Evolutionary conservation across 2,329 filamentous ascomycete genomes (phyloP).

Genomic region (Fusarium burgessii): DNA sequence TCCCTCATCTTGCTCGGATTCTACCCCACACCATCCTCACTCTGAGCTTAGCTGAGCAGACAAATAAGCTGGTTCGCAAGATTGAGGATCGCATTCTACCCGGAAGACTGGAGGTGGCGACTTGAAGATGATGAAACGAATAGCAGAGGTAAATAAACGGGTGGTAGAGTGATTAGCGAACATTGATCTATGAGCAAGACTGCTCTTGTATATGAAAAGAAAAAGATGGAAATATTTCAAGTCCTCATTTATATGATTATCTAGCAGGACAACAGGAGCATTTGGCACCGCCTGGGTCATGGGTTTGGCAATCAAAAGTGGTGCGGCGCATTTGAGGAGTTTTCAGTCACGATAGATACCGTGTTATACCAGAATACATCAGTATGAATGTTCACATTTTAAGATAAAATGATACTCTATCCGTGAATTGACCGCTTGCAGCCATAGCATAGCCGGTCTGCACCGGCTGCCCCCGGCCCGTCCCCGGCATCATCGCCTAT

Average conservation of each 20-base stretch:
- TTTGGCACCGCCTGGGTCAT: constrained; percentile 38
- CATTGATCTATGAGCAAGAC: constrained; percentile 20
- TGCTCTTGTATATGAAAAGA: constrained; percentile 30
- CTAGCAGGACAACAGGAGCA: constrained; percentile 34
- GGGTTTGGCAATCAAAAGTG: constrained; percentile 44
- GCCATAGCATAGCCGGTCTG: constrained; percentile 73
- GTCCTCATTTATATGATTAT: constrained; percentile 24
- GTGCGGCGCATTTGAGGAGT: constrained; percentile 44
- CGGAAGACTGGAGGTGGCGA: constrained; percentile 47
- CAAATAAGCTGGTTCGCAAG: constrained; percentile 88
- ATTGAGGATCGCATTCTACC: constrained; percentile 73
- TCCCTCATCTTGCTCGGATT: constrained; percentile 93
- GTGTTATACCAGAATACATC: constrained; percentile 23
- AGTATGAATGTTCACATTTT: constrained; percentile 22
- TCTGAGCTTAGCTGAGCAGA: constrained; percentile 93
- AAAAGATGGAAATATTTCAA: constrained; percentile 13
- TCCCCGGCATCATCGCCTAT: constrained; percentile 60
- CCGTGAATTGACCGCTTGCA: constrained; percentile 74
- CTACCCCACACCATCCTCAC: constrained; percentile 96
- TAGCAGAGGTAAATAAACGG: not conserved
- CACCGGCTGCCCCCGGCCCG: constrained; percentile 23
- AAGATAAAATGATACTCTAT: constrained; percentile 47
- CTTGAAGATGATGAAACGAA: constrained; percentile 1
- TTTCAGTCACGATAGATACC: constrained; percentile 35
- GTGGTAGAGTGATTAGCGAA: not conserved